phyloP scores from a whole-genome alignment of 1,139 yeast genomes.

The Pichia sp. region DNA sequence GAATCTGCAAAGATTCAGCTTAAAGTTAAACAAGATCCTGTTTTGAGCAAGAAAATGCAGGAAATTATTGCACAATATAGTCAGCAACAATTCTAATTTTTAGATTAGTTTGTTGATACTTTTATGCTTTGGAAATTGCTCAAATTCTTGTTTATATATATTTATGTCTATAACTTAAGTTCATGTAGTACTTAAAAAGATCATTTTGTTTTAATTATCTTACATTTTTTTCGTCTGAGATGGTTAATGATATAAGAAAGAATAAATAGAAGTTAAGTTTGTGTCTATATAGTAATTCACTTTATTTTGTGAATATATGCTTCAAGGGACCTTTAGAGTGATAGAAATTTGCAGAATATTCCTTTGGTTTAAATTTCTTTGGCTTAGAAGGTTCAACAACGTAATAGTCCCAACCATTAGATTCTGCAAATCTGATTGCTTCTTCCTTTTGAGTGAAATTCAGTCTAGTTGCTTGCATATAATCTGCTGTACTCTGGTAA shows the following conservation, averaged over 20 bases:
- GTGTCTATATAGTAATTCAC: neutral
- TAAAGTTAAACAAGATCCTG: conserved; percentile 61
- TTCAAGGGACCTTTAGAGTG: conserved; percentile 69
- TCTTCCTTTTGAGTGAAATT: conserved; percentile 70
- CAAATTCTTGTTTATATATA: neutral
- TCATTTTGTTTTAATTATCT: neutral
- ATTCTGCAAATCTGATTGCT: conserved; percentile 72
- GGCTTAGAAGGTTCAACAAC: conserved; percentile 68
- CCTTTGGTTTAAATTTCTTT: conserved; percentile 69
- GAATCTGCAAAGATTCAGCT: conserved; percentile 85
- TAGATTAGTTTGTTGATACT: too few species aligned
- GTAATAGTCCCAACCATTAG: conserved; percentile 82
- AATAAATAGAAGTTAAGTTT: conserved; percentile 10
- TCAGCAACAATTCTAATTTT: neutral
- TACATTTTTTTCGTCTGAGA: neutral
- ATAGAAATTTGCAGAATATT: conserved; percentile 63
- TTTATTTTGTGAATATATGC: conserved; percentile 72
- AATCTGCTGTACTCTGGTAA: conserved; percentile 73
- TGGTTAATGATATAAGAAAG: conserved; percentile 1
- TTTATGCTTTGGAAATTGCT: too few species aligned
- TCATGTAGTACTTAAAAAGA: neutral
- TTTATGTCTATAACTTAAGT: neutral
- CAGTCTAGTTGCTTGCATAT: conserved; percentile 80
- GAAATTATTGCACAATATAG: conserved; percentile 29
- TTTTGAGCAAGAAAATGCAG: conserved; percentile 39